A percentile compares a stretch with the other conserved stretches of the same genome.
phyloP scores from a whole-genome alignment of 768 basidiomycete species.

The Tulasnella sp. region DNA sequence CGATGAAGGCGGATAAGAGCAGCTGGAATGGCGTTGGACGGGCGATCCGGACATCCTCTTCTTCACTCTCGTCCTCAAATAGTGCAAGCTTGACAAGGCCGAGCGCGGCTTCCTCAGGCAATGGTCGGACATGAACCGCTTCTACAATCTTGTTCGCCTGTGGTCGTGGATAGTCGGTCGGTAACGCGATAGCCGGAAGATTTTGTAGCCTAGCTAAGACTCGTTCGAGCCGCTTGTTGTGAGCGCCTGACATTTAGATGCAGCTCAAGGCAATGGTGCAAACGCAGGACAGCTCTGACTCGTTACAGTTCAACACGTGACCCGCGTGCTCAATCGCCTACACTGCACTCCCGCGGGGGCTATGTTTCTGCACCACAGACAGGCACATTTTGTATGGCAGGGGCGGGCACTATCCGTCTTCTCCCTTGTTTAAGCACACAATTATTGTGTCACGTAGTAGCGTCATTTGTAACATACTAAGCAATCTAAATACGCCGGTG shows the following conservation, averaged over 20 bases:
- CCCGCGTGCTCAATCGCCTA: not conserved
- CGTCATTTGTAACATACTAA: too few relatives aligned
- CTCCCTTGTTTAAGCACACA: too few relatives aligned
- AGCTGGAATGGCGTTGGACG: conserved; percentile 83
- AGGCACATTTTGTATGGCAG: too few relatives aligned
- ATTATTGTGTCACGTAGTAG: too few relatives aligned
- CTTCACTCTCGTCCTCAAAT: conserved; percentile 47
- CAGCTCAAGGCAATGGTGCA: too few relatives aligned
- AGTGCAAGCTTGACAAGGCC: conserved; percentile 74
- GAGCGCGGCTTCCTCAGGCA: conserved; percentile 62
- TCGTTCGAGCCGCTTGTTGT: conserved; percentile 24
- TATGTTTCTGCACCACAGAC: too few relatives aligned
- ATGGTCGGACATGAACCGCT: conserved; percentile 58
- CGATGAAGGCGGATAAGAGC: conserved; percentile 81
- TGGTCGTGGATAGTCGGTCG: conserved; percentile 90
- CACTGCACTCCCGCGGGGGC: too few relatives aligned
- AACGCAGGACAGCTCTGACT: too few relatives aligned
- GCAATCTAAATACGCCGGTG: too few relatives aligned
- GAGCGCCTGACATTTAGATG: not conserved
- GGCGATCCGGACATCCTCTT: conserved; percentile 34
- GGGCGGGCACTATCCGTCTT: too few relatives aligned
- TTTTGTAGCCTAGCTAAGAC: conserved; percentile 50
- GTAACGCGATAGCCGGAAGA: conserved; percentile 80
- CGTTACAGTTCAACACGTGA: not conserved
- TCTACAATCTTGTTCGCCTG: conserved; percentile 71